Percentiles rank a stretch among this genome's conserved stretches.
Conservation (phyloP, 768 basidiomycete species). For the Termitomyces sp. region DNA sequence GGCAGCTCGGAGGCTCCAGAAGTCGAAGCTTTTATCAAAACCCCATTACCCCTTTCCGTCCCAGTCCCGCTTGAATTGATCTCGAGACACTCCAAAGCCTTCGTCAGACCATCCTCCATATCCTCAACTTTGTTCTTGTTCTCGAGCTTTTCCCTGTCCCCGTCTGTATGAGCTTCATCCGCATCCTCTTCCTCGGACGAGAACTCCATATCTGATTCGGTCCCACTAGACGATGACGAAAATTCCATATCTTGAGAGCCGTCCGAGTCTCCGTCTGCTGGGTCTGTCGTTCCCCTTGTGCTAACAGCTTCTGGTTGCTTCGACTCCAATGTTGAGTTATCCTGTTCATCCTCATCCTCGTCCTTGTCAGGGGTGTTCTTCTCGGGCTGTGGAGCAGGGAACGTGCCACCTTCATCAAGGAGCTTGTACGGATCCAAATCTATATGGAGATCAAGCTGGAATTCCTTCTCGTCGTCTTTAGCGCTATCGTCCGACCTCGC, state of each 20-base stretch:
- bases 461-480: not conserved
- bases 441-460: not conserved
- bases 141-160: not conserved
- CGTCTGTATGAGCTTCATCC: not conserved
- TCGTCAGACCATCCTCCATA: not conserved
- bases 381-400: not conserved
- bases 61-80: not conserved
- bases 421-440: conserved; percentile 9
- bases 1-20: not conserved
- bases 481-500: not conserved
- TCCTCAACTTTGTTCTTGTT: not conserved
- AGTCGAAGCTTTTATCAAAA: too few relatives aligned
- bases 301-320: not conserved
- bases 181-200: not conserved
- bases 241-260: conserved; percentile 7
- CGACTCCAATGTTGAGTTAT: not conserved
- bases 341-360: not conserved
- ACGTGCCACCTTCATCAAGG: conserved; percentile 5
- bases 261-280: not conserved
- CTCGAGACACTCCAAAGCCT: not conserved
- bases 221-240: conserved; percentile 3
- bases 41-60: not conserved
- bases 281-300: not conserved
- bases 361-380: not conserved
- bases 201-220: conserved; percentile 6